Conservation (phyloP, 108 stramenopile species). For the Asterionellopsis glacialis region DNA sequence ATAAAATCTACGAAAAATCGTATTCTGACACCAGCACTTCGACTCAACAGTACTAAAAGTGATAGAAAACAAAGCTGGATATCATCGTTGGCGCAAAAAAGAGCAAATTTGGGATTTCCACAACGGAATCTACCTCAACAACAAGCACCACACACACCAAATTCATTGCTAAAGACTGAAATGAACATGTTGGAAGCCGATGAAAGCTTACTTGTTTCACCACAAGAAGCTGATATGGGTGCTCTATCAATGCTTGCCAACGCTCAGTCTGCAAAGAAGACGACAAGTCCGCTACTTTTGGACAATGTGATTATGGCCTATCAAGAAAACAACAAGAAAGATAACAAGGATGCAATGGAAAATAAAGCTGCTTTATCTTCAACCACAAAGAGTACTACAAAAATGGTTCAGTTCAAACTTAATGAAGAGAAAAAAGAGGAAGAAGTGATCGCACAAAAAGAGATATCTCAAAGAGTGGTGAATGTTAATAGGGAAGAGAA, state of each 20-base stretch:
- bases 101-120: background rate
- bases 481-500: too few species aligned
- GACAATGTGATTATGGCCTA: background rate
- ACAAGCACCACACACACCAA: slow-evolving; percentile 12
- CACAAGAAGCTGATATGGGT: slow-evolving; percentile 24
- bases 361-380: too few species aligned
- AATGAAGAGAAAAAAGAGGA: too few species aligned
- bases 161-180: slow-evolving; percentile 32
- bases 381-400: too few species aligned
- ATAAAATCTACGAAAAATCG: background rate
- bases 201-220: slow-evolving; percentile 31
- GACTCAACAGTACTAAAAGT: too few species aligned
- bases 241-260: slow-evolving; percentile 5
- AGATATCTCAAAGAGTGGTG: too few species aligned
- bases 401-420: too few species aligned
- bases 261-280: slow-evolving; percentile 7
- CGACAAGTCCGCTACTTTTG: background rate
- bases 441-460: too few species aligned
- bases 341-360: too few species aligned
- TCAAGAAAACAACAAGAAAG: too few species aligned
- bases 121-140: background rate
- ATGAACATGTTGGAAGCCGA: slow-evolving; percentile 6
- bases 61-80: too few species aligned
- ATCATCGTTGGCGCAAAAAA: background rate
- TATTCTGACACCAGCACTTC: too few species aligned